Conservation (phyloP, 1,284 basidiomycete species). For the Ceraceosorus guamensis region DNA sequence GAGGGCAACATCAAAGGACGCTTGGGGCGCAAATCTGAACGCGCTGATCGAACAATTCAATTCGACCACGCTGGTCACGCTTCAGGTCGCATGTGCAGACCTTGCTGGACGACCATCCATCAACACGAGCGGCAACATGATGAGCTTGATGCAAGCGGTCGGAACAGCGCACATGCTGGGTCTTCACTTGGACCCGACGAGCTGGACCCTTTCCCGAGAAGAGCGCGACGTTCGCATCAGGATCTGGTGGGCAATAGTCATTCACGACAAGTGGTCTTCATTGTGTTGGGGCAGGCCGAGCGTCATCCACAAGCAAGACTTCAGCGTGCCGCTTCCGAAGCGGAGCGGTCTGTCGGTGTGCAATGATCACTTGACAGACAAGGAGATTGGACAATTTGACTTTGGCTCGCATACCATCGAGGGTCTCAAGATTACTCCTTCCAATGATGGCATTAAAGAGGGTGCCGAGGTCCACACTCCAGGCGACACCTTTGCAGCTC, state of each 20-base stretch:
- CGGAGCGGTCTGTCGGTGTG: constrained; percentile 8
- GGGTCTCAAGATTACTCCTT: too few species aligned
- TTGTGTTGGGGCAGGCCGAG: constrained; percentile 9
- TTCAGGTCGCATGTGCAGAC: constrained; percentile 8
- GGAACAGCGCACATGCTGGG: constrained; percentile 11
- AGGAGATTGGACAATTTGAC: background rate
- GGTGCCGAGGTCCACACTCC: constrained; percentile 7
- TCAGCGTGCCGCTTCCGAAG: constrained; percentile 5
- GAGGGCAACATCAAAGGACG: constrained; percentile 4
- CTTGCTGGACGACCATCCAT: constrained; percentile 7
- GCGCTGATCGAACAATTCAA: constrained; percentile 9
- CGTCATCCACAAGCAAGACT: constrained; percentile 6
- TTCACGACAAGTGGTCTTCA: constrained; percentile 13
- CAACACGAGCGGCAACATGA: constrained; percentile 9
- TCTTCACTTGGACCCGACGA: constrained; percentile 8
- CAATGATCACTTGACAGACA: constrained; percentile 6
- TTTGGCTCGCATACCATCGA: too few species aligned
- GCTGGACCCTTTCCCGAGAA: constrained; percentile 5
- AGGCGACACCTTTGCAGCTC: constrained; percentile 10
- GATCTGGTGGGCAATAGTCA: constrained; percentile 9
- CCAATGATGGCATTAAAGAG: too few species aligned
- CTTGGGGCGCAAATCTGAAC: constrained; percentile 10
- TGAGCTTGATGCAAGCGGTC: constrained; percentile 7
- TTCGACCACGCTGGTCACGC: background rate
- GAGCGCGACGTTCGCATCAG: constrained; percentile 11